Base-by-base conservation (phyloP, 495 filamentous ascomycete species). In the Ascodesmis nigricans region DNA sequence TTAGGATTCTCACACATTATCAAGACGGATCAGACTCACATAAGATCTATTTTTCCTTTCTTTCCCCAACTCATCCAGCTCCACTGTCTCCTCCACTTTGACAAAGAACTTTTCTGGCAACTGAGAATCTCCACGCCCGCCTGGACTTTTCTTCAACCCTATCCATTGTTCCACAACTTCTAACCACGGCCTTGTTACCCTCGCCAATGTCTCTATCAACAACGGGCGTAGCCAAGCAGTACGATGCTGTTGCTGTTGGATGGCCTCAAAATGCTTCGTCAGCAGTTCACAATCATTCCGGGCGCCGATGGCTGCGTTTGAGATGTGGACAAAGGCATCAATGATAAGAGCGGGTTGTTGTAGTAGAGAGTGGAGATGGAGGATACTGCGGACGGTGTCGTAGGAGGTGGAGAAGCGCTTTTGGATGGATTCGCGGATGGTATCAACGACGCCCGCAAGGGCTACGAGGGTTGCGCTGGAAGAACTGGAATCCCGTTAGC, bases 141-240 rank as follows among this genome's bases (percentile, higher is more conserved):
- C 47, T 19, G 38, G 28, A 2, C 38, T 40, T 18, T 58, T 50
- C 34, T 58, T 65, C 6, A 87, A 58, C 0, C 82, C 82, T 37
- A 83, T 64, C 78, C 80, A 91, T 33, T 70, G 65, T 28, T 76
- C 69, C 1, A 77, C 57, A 31, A 73, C 66, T 11, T 69, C 64
- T 23, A 77, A 60, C 73, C 78, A 92, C 2, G 84, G 75, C 22
- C 50, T 44, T 6, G 69, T 69, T 0, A 76, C 65, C 10, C 67
- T 63, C 5, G 60, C 55, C 5, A 91, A 49, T 1, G 91, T 60
- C 40, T 78, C 67, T 18, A 71, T 58, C 25, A 79, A 54, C n/a
- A 75, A 55, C 14, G 62, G 60, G 22, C 65, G 64, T 22, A 87
- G 47, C 46, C 71, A 68, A 5, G 54, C 58, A 35, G 66, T 65